phyloP scores from a whole-genome alignment of 345 rosid species.

The Carallia pectinifolia region DNA sequence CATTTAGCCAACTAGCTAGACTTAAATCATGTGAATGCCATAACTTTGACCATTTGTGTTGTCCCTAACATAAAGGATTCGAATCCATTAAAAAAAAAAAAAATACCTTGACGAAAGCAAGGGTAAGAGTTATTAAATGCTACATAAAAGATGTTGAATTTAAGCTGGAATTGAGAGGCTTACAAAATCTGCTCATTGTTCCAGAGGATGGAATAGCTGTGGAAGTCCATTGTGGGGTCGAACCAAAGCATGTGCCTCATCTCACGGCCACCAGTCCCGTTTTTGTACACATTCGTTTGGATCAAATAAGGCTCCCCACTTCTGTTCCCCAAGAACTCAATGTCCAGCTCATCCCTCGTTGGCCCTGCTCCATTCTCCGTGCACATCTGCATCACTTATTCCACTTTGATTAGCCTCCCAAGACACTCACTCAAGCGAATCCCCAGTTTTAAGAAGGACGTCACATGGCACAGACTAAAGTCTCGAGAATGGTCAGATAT shows the following conservation, averaged over 20 bases:
- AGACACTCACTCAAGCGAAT: too few relatives aligned
- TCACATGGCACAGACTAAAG: too few relatives aligned
- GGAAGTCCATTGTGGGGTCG: slow-evolving; percentile 86
- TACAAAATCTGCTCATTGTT: slow-evolving; percentile 73
- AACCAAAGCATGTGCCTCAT: slow-evolving; percentile 97
- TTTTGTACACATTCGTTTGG: slow-evolving; percentile 87
- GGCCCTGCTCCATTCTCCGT: slow-evolving; percentile 93
- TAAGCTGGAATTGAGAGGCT: slow-evolving; percentile 17
- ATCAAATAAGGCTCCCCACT: slow-evolving; percentile 81
- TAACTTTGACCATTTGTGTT: too few relatives aligned
- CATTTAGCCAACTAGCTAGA: too few relatives aligned
- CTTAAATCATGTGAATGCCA: too few relatives aligned
- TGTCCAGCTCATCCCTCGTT: slow-evolving; percentile 86
- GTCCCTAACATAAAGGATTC: too few relatives aligned
- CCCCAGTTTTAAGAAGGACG: too few relatives aligned
- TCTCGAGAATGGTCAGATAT: not conserved
- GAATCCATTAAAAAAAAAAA: too few relatives aligned
- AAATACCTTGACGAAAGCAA: too few relatives aligned
- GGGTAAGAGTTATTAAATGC: too few relatives aligned
- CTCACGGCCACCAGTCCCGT: slow-evolving; percentile 86
- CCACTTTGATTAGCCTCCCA: not conserved
- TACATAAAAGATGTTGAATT: too few relatives aligned
- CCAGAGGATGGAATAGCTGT: slow-evolving; percentile 80
- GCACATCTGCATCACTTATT: slow-evolving; percentile 63
- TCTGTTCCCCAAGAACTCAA: slow-evolving; percentile 95